phyloP scores from a whole-genome alignment of 441 rosid genomes.

The Brassica balearica region DNA sequence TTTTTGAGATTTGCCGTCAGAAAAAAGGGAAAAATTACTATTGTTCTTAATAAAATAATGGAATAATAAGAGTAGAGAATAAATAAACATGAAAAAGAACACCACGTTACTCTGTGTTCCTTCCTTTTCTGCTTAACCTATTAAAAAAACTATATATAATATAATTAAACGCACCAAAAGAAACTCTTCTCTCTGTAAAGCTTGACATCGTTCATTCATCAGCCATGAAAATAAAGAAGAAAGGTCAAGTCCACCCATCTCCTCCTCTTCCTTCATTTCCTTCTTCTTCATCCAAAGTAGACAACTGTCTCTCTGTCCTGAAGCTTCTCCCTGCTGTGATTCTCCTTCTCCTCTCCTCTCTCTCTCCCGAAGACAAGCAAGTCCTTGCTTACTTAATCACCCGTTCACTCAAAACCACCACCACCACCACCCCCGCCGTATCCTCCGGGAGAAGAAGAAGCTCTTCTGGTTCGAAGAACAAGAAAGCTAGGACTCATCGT shows the following conservation, averaged over 20 bases:
- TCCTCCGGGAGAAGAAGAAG: neutral
- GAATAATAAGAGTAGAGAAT: neutral
- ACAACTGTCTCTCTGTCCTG: conserved; percentile 52
- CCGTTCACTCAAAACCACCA: conserved; percentile 56
- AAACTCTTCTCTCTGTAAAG: neutral
- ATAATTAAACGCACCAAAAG: neutral
- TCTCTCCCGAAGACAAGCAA: conserved; percentile 67
- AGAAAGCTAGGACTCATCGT: conserved; percentile 27
- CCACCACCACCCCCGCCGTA: conserved; percentile 41
- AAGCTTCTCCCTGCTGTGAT: conserved; percentile 69
- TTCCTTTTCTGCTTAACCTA: neutral
- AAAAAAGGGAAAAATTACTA: neutral
- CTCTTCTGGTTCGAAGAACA: conserved; percentile 40
- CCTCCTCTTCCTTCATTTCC: conserved; percentile 37
- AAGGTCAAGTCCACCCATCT: conserved; percentile 70
- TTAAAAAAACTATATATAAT: neutral
- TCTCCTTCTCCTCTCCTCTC: conserved; percentile 60
- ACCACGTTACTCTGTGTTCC: neutral
- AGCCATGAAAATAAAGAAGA: conserved; percentile 71
- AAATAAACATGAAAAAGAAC: conserved; percentile 2
- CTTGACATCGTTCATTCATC: neutral
- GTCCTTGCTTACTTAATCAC: conserved; percentile 81
- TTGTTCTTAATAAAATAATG: neutral
- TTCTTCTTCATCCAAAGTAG: conserved; percentile 28
- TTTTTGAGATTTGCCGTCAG: neutral